Evolutionary conservation across 2,329 filamentous ascomycete genomes (phyloP), one percentile per base, ranked within the genome.

Genomic region (Xylaria sp.): DNA sequence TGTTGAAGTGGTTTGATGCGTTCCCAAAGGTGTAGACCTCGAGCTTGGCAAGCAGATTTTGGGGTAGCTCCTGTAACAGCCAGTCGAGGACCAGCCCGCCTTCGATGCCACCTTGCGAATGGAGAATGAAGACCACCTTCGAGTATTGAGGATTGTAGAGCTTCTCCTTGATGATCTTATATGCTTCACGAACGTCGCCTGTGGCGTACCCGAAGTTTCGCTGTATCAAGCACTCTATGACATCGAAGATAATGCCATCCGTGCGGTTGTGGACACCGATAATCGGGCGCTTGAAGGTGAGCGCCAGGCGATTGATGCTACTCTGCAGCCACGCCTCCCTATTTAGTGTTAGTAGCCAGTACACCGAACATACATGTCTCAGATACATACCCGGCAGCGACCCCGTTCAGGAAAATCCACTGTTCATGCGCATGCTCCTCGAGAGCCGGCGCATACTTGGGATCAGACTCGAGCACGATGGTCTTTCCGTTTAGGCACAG

Each of bases 341-440:
- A 54, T 22, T 41, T 22, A 52, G 21, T 16, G 43, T 55, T 9
- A 50, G 17, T 24, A 26, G 37, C 21, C 21, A 7, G 16, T 34
- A 3, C 11, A 7, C 5, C 4, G 29, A 34, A 34, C n/a, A n/a
- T n/a, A n/a, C n/a, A 34, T 34, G 11, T 6, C 29, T 13, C 6
- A 7, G 45, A 29, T 16, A 74, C 79, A 54, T 71, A 86, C 83
- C 80, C 82, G 29, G 80, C 79, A 8, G 80, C 83, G 22, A 92
- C 84, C 1, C 90, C 90, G 64, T 92, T 92, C 47, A 92, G 71
- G 66, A 89, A 92, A n/a, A 92, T 78, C 90, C 90, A 93, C 64
- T 86, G 81, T 72, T 92, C 89, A 48, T 84, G 76, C 9, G 76
- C 74, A 67, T 84, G 79, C 59, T 82, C 76, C 0, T 76, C 75